Evolutionary conservation across 306 rosid species (phyloP).

Genomic region (Acacia acuminata): DNA sequence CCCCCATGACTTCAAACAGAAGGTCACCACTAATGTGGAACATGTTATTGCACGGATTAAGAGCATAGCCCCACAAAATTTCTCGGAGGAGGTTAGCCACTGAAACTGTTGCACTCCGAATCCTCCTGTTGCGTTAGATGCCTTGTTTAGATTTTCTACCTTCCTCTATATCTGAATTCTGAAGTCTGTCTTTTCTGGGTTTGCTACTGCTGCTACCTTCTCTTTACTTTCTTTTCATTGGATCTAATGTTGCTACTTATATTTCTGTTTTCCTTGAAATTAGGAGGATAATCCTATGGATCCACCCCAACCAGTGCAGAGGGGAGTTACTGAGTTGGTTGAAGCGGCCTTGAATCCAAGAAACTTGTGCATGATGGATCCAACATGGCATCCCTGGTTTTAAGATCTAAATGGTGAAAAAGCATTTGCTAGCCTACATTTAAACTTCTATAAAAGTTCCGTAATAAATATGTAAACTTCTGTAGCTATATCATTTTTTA

Average conservation of each 20-base stretch:
- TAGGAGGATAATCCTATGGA: constrained; percentile 95
- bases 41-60: constrained; percentile 74
- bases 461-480: constrained; percentile 28
- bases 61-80: constrained; percentile 85
- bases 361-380: constrained; percentile 99
- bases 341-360: constrained; percentile 94
- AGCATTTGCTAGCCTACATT: not conserved
- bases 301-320: constrained; percentile 88
- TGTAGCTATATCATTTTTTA: not conserved
- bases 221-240: not conserved
- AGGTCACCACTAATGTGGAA: constrained; percentile 85
- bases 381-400: constrained; percentile 99
- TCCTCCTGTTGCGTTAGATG: not conserved
- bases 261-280: constrained; percentile 8
- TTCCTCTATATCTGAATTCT: constrained; percentile 2
- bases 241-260: constrained; percentile 1
- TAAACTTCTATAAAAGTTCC: constrained; percentile 1
- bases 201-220: not conserved
- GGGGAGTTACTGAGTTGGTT: constrained; percentile 91
- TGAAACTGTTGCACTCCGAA: not conserved
- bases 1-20: constrained; percentile 84
- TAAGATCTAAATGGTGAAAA: not conserved
- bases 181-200: not conserved
- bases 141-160: constrained; percentile 2
- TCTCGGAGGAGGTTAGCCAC: constrained; percentile 83